Percentiles rank a stretch among this genome's conserved stretches.
Conservation (phyloP, 306 rosid genomes). For the Ziziphus jujuba region DNA sequence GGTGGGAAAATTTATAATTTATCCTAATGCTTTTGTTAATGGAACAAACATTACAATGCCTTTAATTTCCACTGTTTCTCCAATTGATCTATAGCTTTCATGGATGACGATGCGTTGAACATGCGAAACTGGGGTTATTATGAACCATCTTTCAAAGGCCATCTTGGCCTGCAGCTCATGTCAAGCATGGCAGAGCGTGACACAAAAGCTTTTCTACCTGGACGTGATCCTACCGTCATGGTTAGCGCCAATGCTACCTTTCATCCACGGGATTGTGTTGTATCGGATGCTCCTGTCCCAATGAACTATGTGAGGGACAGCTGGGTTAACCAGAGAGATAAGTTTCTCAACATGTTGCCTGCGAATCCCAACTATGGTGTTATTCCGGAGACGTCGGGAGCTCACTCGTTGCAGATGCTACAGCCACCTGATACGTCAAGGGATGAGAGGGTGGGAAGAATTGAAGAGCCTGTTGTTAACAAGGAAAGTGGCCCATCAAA, state of each 20-base stretch:
- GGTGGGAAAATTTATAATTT: not conserved
- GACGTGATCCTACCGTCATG: constrained; percentile 66
- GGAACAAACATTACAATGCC: constrained; percentile 23
- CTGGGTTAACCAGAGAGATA: constrained; percentile 75
- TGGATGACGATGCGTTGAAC: constrained; percentile 93
- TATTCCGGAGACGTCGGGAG: constrained; percentile 68
- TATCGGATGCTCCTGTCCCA: constrained; percentile 51
- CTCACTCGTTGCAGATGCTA: constrained; percentile 58
- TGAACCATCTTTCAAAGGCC: constrained; percentile 82
- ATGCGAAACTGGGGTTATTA: constrained; percentile 97
- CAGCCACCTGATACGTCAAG: constrained; percentile 52
- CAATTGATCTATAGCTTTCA: constrained; percentile 54
- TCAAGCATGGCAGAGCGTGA: constrained; percentile 78
- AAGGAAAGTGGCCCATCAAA: constrained; percentile 58
- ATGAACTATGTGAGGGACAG: constrained; percentile 68
- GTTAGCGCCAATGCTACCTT: constrained; percentile 54
- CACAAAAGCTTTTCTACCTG: constrained; percentile 62
- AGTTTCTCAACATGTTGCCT: constrained; percentile 67
- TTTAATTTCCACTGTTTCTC: constrained; percentile 27
- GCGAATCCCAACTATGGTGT: constrained; percentile 55
- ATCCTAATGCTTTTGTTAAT: constrained; percentile 18
- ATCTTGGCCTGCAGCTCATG: constrained; percentile 94
- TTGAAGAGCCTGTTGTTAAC: constrained; percentile 56
- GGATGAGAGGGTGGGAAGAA: constrained; percentile 58
- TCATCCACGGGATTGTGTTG: constrained; percentile 65